Evolutionary conservation across 2,329 filamentous ascomycete genomes (phyloP).

Genomic region (Fusarium sp.): DNA sequence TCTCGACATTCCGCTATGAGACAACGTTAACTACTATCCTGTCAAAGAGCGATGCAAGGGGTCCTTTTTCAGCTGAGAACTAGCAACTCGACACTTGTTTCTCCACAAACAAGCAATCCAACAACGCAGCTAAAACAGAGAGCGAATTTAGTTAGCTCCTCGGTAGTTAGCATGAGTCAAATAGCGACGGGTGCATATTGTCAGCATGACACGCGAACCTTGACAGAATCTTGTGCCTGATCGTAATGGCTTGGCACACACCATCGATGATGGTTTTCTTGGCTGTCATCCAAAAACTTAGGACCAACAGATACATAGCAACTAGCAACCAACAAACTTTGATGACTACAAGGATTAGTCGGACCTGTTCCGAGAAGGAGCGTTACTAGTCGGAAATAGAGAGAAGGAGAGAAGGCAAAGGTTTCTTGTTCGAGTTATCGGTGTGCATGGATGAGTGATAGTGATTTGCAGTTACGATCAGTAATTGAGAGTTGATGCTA

Average conservation of each 20-base stretch:
- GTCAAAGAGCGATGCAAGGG: slow-evolving; percentile 16
- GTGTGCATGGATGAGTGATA: background rate
- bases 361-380: slow-evolving; percentile 20
- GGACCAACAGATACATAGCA: slow-evolving; percentile 13
- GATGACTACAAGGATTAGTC: slow-evolving; percentile 21
- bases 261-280: background rate
- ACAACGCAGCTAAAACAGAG: background rate
- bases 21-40: background rate
- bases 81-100: background rate
- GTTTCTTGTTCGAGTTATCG: slow-evolving; percentile 2
- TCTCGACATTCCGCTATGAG: background rate
- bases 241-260: slow-evolving; percentile 10
- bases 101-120: background rate
- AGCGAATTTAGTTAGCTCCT: background rate
- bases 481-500: background rate
- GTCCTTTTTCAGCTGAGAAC: slow-evolving; percentile 3
- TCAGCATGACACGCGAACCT: slow-evolving; percentile 13
- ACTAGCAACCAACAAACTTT: slow-evolving; percentile 22
- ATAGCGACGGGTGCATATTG: background rate
- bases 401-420: background rate
- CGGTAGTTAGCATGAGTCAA: slow-evolving; percentile 3
- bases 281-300: background rate
- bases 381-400: slow-evolving; percentile 23
- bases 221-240: slow-evolving; percentile 4
- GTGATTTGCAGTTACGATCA: background rate